Evolutionary conservation across 2,329 filamentous ascomycete species (phyloP), one percentile per base, ranked within the genome.

Genomic region (Elsinoe fawcettii): DNA sequence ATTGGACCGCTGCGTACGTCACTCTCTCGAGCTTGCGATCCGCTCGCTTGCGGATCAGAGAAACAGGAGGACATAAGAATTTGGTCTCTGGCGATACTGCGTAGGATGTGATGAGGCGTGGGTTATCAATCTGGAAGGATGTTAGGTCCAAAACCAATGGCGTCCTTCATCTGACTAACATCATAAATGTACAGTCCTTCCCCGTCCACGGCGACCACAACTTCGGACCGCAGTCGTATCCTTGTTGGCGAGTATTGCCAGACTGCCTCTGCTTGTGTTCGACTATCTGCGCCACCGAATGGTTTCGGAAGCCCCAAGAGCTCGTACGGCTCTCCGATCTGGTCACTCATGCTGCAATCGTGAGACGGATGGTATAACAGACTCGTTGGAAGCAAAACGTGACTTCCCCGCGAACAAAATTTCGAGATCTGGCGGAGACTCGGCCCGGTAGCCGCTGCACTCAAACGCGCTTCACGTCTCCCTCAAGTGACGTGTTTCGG

Each of bases 151-250:
- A n/a, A n/a, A 30, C 43, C 11, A 2, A 3, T 32, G 14, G 5
- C 6, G 5, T 20, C 18, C 8, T 22, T 6, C 12, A 25, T 5
- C 18, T 8, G n/a, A 30, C 69, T 49, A 73, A 84, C 82, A 69
- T 82, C 81, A 70, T 84, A 84, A 34, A 85, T 77, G 61, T 79
- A 83, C 51, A 85, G 71, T 27, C 79, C 78, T 66, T 85, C 80
- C 37, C 81, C 81, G 66, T 85, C 81, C 12, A 84, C 72, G 1
- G 75, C 80, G 18, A 82, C 76, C 30, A 75, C 80, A 54, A 85
- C 73, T 65, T 85, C 82, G 63, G 82, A 78, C 66, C 82, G 74
- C 71, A 84, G 84, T 66, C 80, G 77, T 70, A 82, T 84, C 69
- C 76, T 80, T 41, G 77, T 74, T 55, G 77, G 76, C 58, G 73